Percentiles rank a stretch among this genome's conserved stretches.
These are phyloP conservation scores for Hyphodiscus sp. DNA, from an alignment of 2,329 filamentous ascomycete genomes.

Conservation along the genomic window DNA sequence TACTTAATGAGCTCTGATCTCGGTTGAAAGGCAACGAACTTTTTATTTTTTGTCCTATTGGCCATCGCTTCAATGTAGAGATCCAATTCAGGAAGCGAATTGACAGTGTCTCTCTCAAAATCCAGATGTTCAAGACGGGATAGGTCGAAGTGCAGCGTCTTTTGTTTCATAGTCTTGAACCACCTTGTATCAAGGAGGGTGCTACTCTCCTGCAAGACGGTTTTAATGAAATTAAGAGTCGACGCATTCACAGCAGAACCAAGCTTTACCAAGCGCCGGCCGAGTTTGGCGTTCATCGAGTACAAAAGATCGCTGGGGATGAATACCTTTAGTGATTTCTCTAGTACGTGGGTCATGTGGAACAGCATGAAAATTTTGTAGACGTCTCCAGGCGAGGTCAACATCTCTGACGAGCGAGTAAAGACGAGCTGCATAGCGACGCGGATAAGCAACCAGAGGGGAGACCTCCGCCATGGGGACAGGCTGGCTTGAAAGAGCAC, in stretches of 20 bases:
- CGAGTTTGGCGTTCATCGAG: constrained; percentile 40
- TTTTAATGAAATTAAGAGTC: constrained; percentile 2
- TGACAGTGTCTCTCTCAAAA: not conserved
- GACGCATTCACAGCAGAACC: not conserved
- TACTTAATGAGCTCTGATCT: not conserved
- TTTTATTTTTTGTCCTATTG: not conserved
- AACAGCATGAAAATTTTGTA: constrained; percentile 49
- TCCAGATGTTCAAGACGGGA: not conserved
- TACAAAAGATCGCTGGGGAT: constrained; percentile 28
- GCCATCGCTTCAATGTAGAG: not conserved
- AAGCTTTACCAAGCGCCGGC: constrained; percentile 37
- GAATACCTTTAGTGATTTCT: constrained; percentile 2
- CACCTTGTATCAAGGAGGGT: constrained; percentile 1
- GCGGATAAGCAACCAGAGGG: constrained; percentile 49
- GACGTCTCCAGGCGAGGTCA: not conserved
- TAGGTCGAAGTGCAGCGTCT: not conserved
- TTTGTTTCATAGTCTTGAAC: constrained; percentile 5
- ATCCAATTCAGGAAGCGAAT: constrained; percentile 1
- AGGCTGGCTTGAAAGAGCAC: not conserved
- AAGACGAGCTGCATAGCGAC: constrained; percentile 38
- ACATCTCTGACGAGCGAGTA: not conserved
- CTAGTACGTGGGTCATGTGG: constrained; percentile 36
- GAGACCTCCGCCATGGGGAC: constrained; percentile 44
- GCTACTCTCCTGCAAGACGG: not conserved
- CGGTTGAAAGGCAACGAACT: not conserved